Conservation (phyloP, 176 grass and related monocot genomes). For the Luzula sylvatica region DNA sequence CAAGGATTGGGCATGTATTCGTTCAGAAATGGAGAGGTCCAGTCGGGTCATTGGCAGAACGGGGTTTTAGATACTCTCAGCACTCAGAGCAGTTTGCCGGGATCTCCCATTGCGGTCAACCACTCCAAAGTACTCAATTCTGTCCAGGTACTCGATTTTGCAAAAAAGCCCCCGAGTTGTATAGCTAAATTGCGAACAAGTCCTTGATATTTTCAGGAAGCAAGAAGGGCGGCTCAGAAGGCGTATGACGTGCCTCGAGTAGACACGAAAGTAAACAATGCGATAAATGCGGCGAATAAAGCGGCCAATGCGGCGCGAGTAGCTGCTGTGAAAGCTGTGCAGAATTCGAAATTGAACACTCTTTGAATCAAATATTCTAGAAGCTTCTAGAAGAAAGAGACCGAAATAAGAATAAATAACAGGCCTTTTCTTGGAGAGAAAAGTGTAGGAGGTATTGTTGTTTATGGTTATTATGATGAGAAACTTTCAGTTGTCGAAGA, state of each 20-base stretch:
- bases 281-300: slow-evolving; percentile 78
- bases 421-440: slow-evolving; percentile 8
- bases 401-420: slow-evolving; percentile 27
- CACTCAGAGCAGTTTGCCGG: slow-evolving; percentile 57
- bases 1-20: slow-evolving; percentile 97
- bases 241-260: slow-evolving; percentile 73
- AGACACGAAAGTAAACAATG: slow-evolving; percentile 84
- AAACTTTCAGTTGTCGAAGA: slow-evolving; percentile 72
- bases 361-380: slow-evolving; percentile 22
- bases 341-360: slow-evolving; percentile 53
- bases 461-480: slow-evolving; percentile 17
- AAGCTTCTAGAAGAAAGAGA: slow-evolving; percentile 23
- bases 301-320: slow-evolving; percentile 93
- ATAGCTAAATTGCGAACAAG: not conserved
- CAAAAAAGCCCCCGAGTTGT: no score
- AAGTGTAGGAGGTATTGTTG: slow-evolving; percentile 11
- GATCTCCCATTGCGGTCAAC: slow-evolving; percentile 71
- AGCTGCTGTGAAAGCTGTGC: slow-evolving; percentile 84
- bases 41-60: slow-evolving; percentile 98
- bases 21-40: slow-evolving; percentile 94
- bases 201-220: slow-evolving; percentile 44
- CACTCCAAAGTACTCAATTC: slow-evolving; percentile 87
- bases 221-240: slow-evolving; percentile 73
- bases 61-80: slow-evolving; percentile 68
- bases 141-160: slow-evolving; percentile 57